phyloP scores from a whole-genome alignment of 768 basidiomycete species.

The Lactarius sanguifluus region DNA sequence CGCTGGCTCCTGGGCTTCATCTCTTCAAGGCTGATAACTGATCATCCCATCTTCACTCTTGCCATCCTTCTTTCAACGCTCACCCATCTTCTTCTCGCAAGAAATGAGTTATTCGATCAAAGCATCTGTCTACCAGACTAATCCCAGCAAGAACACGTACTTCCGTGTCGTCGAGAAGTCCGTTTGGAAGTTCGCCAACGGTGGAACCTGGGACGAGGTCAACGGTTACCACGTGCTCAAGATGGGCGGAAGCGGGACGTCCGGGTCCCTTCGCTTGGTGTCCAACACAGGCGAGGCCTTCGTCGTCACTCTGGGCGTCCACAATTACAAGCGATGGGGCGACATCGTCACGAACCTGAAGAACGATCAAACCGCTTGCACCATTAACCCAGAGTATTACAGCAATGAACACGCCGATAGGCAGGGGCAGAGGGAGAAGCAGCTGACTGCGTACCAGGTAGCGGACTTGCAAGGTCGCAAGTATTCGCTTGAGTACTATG shows the following conservation, averaged over 20 bases:
- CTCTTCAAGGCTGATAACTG: neutral
- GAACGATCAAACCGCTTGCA: constrained; percentile 3
- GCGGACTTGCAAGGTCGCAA: constrained; percentile 1
- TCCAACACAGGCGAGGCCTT: constrained; percentile 36
- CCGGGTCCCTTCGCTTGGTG: constrained; percentile 39
- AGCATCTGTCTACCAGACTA: constrained; percentile 29
- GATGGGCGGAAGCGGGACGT: constrained; percentile 43
- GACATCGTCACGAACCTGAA: constrained; percentile 39
- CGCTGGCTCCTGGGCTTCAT: neutral
- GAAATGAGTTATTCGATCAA: constrained; percentile 30
- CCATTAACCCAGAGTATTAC: constrained; percentile 19
- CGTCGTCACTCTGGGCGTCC: constrained; percentile 40
- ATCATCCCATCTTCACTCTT: neutral
- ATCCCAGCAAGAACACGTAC: constrained; percentile 21
- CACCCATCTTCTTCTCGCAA: neutral
- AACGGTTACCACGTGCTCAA: constrained; percentile 34
- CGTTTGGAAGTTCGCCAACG: constrained; percentile 37
- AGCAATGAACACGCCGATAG: neutral
- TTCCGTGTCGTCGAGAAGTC: constrained; percentile 40
- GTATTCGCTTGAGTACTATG: neutral
- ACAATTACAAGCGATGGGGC: constrained; percentile 43
- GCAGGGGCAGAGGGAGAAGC: neutral
- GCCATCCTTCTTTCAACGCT: neutral
- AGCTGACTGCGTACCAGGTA: neutral
- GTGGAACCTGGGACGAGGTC: constrained; percentile 37